Conservation (phyloP, 495 filamentous ascomycete genomes). For the Lepidopterella palustris region DNA sequence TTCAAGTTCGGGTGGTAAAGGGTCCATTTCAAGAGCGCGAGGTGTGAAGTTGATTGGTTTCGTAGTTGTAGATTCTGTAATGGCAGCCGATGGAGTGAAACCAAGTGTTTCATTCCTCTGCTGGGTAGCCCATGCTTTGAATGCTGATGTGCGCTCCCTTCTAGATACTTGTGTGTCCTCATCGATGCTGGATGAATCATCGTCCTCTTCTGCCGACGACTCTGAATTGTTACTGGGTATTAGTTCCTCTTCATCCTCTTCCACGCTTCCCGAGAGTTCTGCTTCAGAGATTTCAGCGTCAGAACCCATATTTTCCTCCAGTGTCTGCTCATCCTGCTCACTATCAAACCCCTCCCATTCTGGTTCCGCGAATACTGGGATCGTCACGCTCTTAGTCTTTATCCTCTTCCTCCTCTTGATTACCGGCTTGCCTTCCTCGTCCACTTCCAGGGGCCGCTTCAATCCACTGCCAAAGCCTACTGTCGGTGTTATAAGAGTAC, state of each 20-base stretch:
- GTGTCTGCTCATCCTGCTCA: constrained; percentile 31
- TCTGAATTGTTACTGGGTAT: constrained; percentile 5
- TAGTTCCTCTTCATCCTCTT: background rate
- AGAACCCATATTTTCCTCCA: constrained; percentile 27
- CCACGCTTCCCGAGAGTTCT: background rate
- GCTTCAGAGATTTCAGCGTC: background rate
- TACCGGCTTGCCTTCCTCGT: constrained; percentile 68
- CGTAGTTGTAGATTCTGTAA: constrained; percentile 24
- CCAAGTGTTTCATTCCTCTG: constrained; percentile 71
- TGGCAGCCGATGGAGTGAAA: constrained; percentile 46
- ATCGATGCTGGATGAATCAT: constrained; percentile 17
- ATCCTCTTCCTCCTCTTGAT: constrained; percentile 55
- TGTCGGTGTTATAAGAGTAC: background rate
- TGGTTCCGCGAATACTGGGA: constrained; percentile 36
- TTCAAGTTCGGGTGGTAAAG: constrained; percentile 66
- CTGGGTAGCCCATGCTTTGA: constrained; percentile 87
- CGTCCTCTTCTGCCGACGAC: constrained; percentile 22
- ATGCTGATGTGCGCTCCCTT: constrained; percentile 56
- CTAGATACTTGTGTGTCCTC: constrained; percentile 22
- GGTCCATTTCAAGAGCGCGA: constrained; percentile 62
- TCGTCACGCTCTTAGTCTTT: constrained; percentile 18
- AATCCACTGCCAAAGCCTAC: constrained; percentile 63
- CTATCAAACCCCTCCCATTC: constrained; percentile 59
- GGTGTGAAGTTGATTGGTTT: constrained; percentile 49
- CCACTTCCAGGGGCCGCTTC: constrained; percentile 76